Evolutionary conservation across 1,284 basidiomycete genomes (phyloP), one percentile per base, ranked within the genome.

Genomic region (Bondarzewia mesenterica): DNA sequence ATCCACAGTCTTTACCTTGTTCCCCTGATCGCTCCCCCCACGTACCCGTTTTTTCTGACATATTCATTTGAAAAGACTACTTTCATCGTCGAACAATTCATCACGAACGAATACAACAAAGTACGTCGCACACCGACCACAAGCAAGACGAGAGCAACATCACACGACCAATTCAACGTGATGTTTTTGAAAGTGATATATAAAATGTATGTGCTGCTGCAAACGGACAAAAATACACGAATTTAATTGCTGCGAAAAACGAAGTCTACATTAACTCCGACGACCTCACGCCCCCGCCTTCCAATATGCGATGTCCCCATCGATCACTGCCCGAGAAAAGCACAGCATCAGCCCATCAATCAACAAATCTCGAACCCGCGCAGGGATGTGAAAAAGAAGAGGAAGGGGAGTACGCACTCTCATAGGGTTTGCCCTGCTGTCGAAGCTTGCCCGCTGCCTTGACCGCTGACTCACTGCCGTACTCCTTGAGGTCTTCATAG

Each of bases 341-440:
- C 6, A 20, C n/a, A n/a, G n/a, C n/a, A n/a, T n/a, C n/a, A n/a
- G n/a, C n/a, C n/a, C n/a, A 32, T 32, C 29, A 4, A 32, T 4
- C 29, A 32, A 10, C n/a, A 7, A 7, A 32, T 32, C 6, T 14
- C 16, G 8, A 5, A 18, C 15, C 26, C 22, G 40, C n/a, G n/a
- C 37, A 27, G 16, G 14, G 15, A 45, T 6, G 5, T 10, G 6
- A 6, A 6, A 18, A 14, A 32, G 12, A 6, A 21, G 26, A 36
- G n/a, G 7, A 40, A 16, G 41, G 29, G 12, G 23, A 10, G 16
- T 3, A 73, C 84, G 58, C 54, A 89, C 86, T 90, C 67, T 94
- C 90, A 64, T 95, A 99, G 2, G 93, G 90, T 69, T 98, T 96
- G 53, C 95, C 95, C 65, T 97, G 93, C 65, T 99, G 95, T 63